Evolutionary conservation across 306 rosid genomes (phyloP).

Genomic region (Begonia fuchsioides): DNA sequence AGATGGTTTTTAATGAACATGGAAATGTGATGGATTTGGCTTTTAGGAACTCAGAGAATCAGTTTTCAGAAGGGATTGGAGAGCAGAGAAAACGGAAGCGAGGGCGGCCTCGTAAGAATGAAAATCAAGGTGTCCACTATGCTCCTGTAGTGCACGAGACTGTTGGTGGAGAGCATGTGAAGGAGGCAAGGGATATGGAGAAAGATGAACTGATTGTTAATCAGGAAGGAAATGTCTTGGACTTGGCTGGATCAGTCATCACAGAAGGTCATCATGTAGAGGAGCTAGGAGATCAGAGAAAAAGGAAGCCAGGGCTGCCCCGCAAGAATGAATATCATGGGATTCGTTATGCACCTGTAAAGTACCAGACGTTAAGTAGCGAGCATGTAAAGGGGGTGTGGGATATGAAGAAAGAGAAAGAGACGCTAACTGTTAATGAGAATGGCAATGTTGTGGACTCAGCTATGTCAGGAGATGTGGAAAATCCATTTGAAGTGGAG

Average conservation of each 20-base stretch:
- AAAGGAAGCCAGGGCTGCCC: constrained; percentile 77
- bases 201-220: neutral
- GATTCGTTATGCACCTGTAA: neutral
- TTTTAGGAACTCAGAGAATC: neutral
- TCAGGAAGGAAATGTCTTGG: constrained; percentile 3
- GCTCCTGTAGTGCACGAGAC: neutral
- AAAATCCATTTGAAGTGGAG: constrained; percentile 39
- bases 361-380: neutral
- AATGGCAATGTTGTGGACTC: constrained; percentile 19
- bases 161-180: neutral
- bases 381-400: constrained; percentile 4
- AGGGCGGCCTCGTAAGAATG: constrained; percentile 56
- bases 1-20: neutral
- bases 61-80: too few species aligned
- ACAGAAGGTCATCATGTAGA: constrained; percentile 31
- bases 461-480: constrained; percentile 23
- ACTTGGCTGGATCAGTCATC: constrained; percentile 23
- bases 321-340: constrained; percentile 22
- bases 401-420: constrained; percentile 16
- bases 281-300: constrained; percentile 24
- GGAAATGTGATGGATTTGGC: constrained; percentile 6
- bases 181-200: constrained; percentile 9
- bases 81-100: constrained; percentile 41
- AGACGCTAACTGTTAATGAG: constrained; percentile 7
- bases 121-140: constrained; percentile 7